Percentiles rank a stretch among this genome's conserved stretches.
Conservation (phyloP, 139 green algal species). For the Coccomyxa sp. region DNA sequence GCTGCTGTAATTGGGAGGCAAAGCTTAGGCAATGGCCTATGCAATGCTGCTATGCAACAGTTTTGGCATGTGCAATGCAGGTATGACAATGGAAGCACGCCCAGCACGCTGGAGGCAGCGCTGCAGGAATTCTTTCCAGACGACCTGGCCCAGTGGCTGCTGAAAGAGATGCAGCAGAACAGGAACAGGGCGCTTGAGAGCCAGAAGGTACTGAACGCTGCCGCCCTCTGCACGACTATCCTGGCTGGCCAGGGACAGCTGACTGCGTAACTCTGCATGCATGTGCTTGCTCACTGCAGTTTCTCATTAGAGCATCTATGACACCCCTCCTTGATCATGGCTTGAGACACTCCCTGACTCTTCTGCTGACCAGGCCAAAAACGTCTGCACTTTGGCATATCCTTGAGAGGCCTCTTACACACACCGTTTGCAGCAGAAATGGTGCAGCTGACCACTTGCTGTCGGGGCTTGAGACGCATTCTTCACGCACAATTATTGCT, state of each 20-base stretch:
- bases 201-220: constrained; percentile 33
- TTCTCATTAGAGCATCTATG: too few relatives aligned
- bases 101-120: constrained; percentile 12
- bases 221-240: too few relatives aligned
- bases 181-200: constrained; percentile 37
- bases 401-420: not conserved
- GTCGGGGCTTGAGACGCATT: too few relatives aligned
- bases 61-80: not conserved
- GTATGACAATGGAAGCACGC: constrained; percentile 14
- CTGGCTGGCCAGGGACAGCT: too few relatives aligned
- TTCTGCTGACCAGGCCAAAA: too few relatives aligned
- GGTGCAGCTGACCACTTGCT: too few relatives aligned
- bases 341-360: too few relatives aligned
- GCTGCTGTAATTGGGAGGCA: not conserved
- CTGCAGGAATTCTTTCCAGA: constrained; percentile 42
- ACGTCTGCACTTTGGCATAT: too few relatives aligned
- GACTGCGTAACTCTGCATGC: too few relatives aligned
- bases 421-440: too few relatives aligned
- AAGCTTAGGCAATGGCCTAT: not conserved
- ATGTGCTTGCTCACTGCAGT: too few relatives aligned
- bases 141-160: constrained; percentile 50
- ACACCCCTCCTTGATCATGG: not conserved
- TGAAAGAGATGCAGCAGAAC: constrained; percentile 67
- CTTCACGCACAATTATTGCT: not conserved
- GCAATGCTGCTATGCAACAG: not conserved